Conservation (phyloP, 306 rosid species). For the Astragalus glycyphyllos region DNA sequence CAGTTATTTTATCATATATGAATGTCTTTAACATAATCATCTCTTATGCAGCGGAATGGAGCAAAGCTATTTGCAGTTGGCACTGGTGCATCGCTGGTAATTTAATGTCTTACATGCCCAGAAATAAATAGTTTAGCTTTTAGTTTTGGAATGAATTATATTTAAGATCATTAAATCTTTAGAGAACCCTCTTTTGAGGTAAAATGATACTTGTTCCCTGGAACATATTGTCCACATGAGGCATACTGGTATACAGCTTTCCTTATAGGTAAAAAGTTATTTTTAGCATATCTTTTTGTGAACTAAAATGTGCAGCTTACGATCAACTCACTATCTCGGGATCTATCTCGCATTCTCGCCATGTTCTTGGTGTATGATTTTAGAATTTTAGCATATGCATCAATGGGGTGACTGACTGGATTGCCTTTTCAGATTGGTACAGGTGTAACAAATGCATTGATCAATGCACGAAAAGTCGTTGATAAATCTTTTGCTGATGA, state of each 20-base stretch:
- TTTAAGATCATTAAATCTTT: slow-evolving; percentile 3
- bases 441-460: slow-evolving; percentile 81
- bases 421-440: slow-evolving; percentile 75
- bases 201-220: slow-evolving; percentile 3
- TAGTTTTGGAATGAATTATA: not conserved
- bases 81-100: slow-evolving; percentile 76
- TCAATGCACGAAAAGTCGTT: slow-evolving; percentile 67
- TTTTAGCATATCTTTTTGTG: not conserved
- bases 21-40: slow-evolving; percentile 36
- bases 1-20: slow-evolving; percentile 1
- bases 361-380: slow-evolving; percentile 11
- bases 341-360: slow-evolving; percentile 16
- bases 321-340: not conserved
- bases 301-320: slow-evolving; percentile 4
- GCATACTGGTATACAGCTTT: not conserved
- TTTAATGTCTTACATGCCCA: slow-evolving; percentile 15
- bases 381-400: not conserved
- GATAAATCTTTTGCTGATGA: slow-evolving; percentile 80
- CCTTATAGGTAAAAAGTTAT: not conserved
- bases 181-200: slow-evolving; percentile 8
- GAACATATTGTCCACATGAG: slow-evolving; percentile 2
- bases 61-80: slow-evolving; percentile 93
- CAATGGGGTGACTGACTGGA: not conserved
- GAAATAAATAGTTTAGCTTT: not conserved
- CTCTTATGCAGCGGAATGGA: slow-evolving; percentile 80